Conservation (phyloP, 2,329 filamentous ascomycete genomes). For the Chrysosporium keratinophilum region DNA sequence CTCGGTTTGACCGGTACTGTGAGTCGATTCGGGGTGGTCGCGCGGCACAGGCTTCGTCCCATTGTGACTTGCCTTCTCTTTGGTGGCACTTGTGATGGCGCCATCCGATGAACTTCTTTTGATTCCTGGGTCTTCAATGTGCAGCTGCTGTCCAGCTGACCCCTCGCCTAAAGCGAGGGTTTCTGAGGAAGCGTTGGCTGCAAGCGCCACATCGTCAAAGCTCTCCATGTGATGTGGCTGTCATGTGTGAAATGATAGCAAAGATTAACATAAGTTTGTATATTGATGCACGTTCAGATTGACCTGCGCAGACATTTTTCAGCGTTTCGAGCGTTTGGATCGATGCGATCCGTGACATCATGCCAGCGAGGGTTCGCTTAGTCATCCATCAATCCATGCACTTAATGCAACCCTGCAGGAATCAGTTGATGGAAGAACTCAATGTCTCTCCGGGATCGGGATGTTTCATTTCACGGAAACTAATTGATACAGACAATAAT, state of each 20-base stretch:
- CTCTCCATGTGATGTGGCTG: slow-evolving; percentile 29
- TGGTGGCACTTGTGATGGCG: background rate
- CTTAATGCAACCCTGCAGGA: too few relatives aligned
- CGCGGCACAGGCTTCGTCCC: background rate
- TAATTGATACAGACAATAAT: too few relatives aligned
- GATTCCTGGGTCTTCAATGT: background rate
- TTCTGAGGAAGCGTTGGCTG: slow-evolving; percentile 21
- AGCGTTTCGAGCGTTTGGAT: background rate
- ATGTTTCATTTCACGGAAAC: too few relatives aligned
- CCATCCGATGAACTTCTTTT: slow-evolving; percentile 10
- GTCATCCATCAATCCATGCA: background rate
- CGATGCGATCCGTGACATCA: background rate
- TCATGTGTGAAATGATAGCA: slow-evolving; percentile 8
- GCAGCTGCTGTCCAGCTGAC: slow-evolving; percentile 16
- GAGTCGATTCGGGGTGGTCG: background rate
- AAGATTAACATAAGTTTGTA: too few relatives aligned
- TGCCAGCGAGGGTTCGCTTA: background rate
- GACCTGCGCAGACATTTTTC: too few relatives aligned
- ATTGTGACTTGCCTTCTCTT: background rate
- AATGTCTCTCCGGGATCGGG: too few relatives aligned
- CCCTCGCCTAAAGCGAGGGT: slow-evolving; percentile 18
- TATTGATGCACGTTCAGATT: too few relatives aligned
- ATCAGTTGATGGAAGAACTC: too few relatives aligned
- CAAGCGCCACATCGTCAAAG: slow-evolving; percentile 29
- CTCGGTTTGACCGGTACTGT: background rate